Conservation (phyloP, 345 rosid species). For the Kernera saxatilis region DNA sequence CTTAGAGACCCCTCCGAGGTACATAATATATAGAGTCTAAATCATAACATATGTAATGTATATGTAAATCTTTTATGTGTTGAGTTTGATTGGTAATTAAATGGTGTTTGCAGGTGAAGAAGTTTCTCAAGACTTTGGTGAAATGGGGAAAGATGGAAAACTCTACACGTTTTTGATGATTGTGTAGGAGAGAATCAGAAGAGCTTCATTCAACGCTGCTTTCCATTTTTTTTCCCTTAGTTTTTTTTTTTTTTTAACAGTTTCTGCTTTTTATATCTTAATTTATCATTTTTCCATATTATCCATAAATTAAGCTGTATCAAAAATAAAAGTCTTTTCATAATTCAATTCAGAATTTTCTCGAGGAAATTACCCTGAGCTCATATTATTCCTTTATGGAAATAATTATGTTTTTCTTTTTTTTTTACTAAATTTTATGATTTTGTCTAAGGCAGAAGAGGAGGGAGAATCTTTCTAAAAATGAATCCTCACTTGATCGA, state of each 20-base stretch:
- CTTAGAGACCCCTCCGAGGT: constrained; percentile 83
- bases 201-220: constrained; percentile 5
- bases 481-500: no score
- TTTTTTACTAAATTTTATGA: no score
- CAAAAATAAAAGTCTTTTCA: background rate
- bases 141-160: constrained; percentile 47
- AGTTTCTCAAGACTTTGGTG: constrained; percentile 64
- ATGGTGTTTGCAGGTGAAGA: constrained; percentile 58
- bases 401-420: no score
- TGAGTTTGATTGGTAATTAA: background rate
- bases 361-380: background rate
- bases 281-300: constrained; percentile 24
- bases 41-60: background rate
- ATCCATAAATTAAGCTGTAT: constrained; percentile 2
- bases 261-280: background rate
- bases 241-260: background rate
- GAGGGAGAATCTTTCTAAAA: no score
- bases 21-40: background rate
- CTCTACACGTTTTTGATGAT: constrained; percentile 5
- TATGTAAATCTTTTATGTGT: background rate
- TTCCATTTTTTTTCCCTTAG: background rate
- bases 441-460: no score
- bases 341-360: background rate
- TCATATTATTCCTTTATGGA: background rate
- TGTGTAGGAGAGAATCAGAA: constrained; percentile 9